Evolutionary conservation across 176 grass and related monocot genomes (phyloP).

Genomic region (Rhynchospora tenuis): DNA sequence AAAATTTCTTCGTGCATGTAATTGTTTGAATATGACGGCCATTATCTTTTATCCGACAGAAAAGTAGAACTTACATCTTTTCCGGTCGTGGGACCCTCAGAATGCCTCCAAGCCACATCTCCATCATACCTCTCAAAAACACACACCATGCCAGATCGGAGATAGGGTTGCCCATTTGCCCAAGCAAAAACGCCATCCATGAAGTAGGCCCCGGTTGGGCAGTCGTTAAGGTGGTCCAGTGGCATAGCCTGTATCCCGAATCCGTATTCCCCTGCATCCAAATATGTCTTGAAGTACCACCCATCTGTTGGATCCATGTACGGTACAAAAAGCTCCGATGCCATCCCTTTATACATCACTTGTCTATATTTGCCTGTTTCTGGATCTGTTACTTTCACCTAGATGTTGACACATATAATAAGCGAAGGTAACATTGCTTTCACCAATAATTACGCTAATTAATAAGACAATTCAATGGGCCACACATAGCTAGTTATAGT

Average conservation of each 20-base stretch:
- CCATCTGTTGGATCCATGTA: slow-evolving; percentile 92
- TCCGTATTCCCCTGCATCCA: slow-evolving; percentile 88
- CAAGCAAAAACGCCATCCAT: slow-evolving; percentile 65
- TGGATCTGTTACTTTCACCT: slow-evolving; percentile 46
- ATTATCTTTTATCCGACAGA: neutral
- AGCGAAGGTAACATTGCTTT: neutral
- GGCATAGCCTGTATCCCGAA: slow-evolving; percentile 80
- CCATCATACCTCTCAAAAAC: slow-evolving; percentile 80
- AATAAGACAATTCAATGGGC: neutral
- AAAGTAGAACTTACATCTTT: slow-evolving; percentile 42
- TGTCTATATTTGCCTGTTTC: slow-evolving; percentile 24
- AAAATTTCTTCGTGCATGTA: too few relatives aligned
- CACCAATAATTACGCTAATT: too few relatives aligned
- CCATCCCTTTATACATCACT: slow-evolving; percentile 73
- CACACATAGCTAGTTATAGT: too few relatives aligned
- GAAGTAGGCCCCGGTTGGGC: slow-evolving; percentile 57
- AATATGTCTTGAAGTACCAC: slow-evolving; percentile 97
- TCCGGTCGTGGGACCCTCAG: slow-evolving; percentile 74
- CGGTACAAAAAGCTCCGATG: slow-evolving; percentile 85
- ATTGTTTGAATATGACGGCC: neutral
- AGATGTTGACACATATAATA: neutral
- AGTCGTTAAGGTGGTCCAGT: slow-evolving; percentile 81
- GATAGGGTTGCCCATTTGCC: slow-evolving; percentile 57
- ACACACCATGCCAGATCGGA: slow-evolving; percentile 68
- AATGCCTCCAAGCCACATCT: slow-evolving; percentile 79